These are phyloP conservation scores for Penicillium psychrosexuale DNA, from an alignment of 2,329 filamentous ascomycete species.

Conservation along the genomic window DNA sequence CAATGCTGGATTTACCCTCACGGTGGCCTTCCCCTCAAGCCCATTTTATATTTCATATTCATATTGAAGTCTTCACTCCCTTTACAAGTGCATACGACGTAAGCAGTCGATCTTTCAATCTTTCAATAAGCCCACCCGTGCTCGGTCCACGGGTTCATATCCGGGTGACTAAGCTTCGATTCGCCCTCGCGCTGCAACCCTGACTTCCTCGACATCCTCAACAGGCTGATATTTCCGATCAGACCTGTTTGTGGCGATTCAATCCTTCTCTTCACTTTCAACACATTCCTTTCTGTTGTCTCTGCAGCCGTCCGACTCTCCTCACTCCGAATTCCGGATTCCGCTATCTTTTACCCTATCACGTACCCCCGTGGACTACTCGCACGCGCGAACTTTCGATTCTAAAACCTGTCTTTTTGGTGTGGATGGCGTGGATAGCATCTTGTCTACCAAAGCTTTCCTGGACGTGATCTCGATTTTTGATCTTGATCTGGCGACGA, in stretches of 20 bases:
- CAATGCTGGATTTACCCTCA: conserved; percentile 2
- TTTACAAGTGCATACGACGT: neutral
- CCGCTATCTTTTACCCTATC: conserved; percentile 10
- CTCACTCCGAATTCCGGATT: neutral
- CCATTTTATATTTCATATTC: neutral
- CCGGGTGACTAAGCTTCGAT: conserved; percentile 9
- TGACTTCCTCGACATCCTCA: neutral
- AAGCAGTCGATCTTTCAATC: conserved; percentile 6
- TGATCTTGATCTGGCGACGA: conserved; percentile 1
- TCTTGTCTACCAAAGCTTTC: conserved; percentile 12
- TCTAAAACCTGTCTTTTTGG: conserved; percentile 8
- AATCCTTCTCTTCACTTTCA: conserved; percentile 9
- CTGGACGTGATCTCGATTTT: conserved; percentile 16
- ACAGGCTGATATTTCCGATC: conserved; percentile 10
- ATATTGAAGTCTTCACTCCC: neutral
- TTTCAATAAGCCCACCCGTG: neutral
- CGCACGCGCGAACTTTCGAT: conserved; percentile 24
- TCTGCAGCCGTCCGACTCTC: neutral
- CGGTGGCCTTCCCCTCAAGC: neutral
- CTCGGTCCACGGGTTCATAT: neutral
- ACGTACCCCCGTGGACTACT: neutral
- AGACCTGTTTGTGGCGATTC: conserved; percentile 8
- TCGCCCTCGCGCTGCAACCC: neutral
- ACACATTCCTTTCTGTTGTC: conserved; percentile 18
- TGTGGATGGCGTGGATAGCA: conserved; percentile 20